Evolutionary conservation across 257 asterid genomes (phyloP), one percentile per base, ranked within the genome.

Genomic region (Solanum corneliomulleri): DNA sequence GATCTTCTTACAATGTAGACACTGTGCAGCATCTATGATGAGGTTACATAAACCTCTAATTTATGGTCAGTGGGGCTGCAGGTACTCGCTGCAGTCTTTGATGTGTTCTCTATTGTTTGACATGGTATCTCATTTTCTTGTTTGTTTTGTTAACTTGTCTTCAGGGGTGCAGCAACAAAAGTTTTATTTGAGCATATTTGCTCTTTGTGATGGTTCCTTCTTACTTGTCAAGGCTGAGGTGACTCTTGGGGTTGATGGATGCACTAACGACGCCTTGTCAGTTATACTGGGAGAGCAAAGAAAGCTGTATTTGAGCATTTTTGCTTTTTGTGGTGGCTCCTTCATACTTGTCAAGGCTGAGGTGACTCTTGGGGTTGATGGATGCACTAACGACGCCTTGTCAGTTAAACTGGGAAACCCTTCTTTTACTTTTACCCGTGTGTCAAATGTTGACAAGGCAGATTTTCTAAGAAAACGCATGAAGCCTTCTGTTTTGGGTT

Each of bases 261-360:
- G 94, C 96, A 92, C 98, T 93, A 82, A 94, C 82, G 95, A 92
- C 87, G 98, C 95, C 93, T 93, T 94, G 89, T 89, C 90, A 87
- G 88, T 91, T 89, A 85, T 93, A 94, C 90, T 92, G 94, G 96
- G 85, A 92, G 78, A 74, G 49, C 81, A 37, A 74, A 74, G 49
- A 74, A 37, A 21, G 18, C 11, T 74, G 7, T 37, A 74, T 74
- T 74, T 0, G 81, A 74, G 81, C 81, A 74, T 37, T 21, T 37
- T 74, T 74, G 20, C 82, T 74, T 52, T 74, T 37, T 74, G 82
- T 39, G 52, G 11, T 74, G 52, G 20, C 31, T 39, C 82, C 52
- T 74, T 74, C 82, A 74, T 74, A 74, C 82, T 74, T 74, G 82
- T 74, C 82, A 74, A 74, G 82, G 82, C 82, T 74, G 82, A 74